Conservation (phyloP, 306 rosid species). For the Vigna mungo region DNA sequence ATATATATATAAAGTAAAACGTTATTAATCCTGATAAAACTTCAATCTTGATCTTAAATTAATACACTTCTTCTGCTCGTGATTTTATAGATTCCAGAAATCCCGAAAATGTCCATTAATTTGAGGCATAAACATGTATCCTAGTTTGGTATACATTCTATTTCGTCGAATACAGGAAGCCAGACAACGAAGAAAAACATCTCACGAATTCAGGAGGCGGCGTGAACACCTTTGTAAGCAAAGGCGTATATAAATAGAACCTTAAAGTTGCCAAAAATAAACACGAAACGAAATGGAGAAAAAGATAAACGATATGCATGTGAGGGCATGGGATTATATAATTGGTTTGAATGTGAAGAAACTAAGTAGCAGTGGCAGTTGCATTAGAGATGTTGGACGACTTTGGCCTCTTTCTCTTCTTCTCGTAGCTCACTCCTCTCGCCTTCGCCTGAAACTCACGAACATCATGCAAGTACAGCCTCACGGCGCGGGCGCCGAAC, state of each 20-base stretch:
- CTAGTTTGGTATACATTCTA: background rate
- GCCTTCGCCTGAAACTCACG: constrained; percentile 92
- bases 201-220: background rate
- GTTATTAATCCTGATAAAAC: background rate
- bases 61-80: too few relatives aligned
- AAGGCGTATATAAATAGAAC: background rate
- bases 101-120: background rate
- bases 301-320: background rate
- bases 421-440: constrained; percentile 89
- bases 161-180: background rate
- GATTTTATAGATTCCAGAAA: background rate
- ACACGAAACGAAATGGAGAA: background rate
- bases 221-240: too few relatives aligned
- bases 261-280: background rate
- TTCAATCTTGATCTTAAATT: background rate
- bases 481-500: constrained; percentile 71
- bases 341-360: background rate
- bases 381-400: constrained; percentile 35
- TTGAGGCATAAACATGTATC: background rate
- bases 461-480: constrained; percentile 84
- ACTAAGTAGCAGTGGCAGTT: background rate
- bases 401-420: constrained; percentile 89
- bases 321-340: background rate
- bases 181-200: background rate
- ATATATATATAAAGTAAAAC: background rate